These are phyloP conservation scores for Flaveria floridana DNA, from an alignment of 140 eudicot genomes.

Conservation along the genomic window DNA sequence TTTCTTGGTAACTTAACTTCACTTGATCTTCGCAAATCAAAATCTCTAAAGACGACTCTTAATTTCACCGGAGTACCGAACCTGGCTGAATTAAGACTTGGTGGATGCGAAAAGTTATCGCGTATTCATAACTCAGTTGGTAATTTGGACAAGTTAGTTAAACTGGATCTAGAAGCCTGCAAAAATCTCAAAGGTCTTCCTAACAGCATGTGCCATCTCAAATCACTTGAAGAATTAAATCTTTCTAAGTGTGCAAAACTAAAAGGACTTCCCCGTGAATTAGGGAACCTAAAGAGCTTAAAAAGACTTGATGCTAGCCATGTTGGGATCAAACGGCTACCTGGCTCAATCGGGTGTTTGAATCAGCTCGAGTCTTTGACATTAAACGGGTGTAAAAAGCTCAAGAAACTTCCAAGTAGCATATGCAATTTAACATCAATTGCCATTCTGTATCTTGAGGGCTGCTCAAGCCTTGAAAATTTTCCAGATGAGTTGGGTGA, in stretches of 20 bases:
- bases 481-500: constrained; percentile 21
- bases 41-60: constrained; percentile 23
- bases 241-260: constrained; percentile 22
- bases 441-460: not conserved
- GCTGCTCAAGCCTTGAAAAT: constrained; percentile 19
- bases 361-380: constrained; percentile 11
- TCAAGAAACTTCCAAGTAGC: constrained; percentile 22
- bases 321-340: constrained; percentile 19
- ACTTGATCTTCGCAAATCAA: constrained; percentile 28
- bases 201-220: constrained; percentile 12
- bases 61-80: constrained; percentile 22
- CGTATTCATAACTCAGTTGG: constrained; percentile 25
- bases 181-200: constrained; percentile 23
- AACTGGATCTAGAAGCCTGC: constrained; percentile 24
- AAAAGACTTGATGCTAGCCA: constrained; percentile 23
- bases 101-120: constrained; percentile 15
- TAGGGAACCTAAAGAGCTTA: constrained; percentile 24
- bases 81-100: constrained; percentile 19
- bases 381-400: constrained; percentile 21
- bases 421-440: constrained; percentile 18
- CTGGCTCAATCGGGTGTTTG: constrained; percentile 18
- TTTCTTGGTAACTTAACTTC: constrained; percentile 13
- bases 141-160: constrained; percentile 15
- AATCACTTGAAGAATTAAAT: constrained; percentile 21
- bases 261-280: constrained; percentile 19